These are phyloP conservation scores for Zoysia pacifica DNA, from an alignment of 176 grass and related monocot species.

Conservation along the genomic window DNA sequence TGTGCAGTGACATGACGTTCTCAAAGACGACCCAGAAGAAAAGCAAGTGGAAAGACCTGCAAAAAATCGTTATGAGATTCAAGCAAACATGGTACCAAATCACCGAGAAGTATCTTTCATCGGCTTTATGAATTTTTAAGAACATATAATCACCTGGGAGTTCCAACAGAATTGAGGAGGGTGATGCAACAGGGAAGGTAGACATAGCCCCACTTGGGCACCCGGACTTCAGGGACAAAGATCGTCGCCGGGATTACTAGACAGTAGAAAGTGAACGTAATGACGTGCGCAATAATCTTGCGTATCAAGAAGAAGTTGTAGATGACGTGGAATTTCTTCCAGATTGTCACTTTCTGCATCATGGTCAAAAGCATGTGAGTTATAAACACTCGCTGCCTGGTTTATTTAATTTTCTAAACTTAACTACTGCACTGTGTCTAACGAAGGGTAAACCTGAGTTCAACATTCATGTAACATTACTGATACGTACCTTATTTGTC, in stretches of 20 bases:
- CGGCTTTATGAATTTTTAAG: neutral
- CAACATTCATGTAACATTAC: neutral
- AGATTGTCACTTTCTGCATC: constrained; percentile 79
- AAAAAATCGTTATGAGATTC: neutral
- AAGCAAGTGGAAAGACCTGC: constrained; percentile 81
- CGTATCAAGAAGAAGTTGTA: constrained; percentile 90
- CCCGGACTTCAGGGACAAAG: constrained; percentile 74
- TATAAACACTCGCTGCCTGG: neutral
- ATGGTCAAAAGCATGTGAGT: constrained; percentile 23
- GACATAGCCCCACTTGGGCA: constrained; percentile 78
- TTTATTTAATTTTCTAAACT: neutral
- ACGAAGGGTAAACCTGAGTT: neutral
- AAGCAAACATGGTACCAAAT: neutral
- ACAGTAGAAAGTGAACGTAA: constrained; percentile 85
- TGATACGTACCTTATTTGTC: constrained; percentile 57
- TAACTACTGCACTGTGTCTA: neutral
- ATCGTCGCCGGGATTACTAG: constrained; percentile 68
- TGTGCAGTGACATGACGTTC: constrained; percentile 88
- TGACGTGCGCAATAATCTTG: constrained; percentile 64
- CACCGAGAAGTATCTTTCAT: neutral
- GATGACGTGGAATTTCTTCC: constrained; percentile 87
- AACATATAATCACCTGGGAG: constrained; percentile 63
- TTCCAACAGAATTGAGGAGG: constrained; percentile 75
- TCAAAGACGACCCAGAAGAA: constrained; percentile 94
- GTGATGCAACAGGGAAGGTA: constrained; percentile 81